Conservation (phyloP, 108 stramenopile genomes). For the Cylindrotheca closterium region DNA sequence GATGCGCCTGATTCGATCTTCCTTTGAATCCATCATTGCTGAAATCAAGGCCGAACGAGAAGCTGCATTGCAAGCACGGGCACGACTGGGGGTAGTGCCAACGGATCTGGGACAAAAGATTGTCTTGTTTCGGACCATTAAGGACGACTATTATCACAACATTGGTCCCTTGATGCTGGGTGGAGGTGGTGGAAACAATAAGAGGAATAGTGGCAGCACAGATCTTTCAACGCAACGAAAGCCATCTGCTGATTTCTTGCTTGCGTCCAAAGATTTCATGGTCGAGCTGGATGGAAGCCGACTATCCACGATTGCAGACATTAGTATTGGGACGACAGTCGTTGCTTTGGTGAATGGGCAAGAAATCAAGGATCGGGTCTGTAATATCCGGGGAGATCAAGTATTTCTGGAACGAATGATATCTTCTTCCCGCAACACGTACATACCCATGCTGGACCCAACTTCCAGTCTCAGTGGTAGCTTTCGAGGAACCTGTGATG, state of each 20-base stretch:
- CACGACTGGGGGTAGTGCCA: background rate
- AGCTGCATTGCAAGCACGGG: background rate
- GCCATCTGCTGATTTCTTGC: background rate
- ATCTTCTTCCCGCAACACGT: too few relatives aligned
- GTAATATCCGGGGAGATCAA: background rate
- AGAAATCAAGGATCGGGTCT: background rate
- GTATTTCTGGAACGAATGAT: background rate
- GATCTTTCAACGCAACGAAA: background rate
- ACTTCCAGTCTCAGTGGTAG: too few relatives aligned
- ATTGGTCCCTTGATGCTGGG: background rate
- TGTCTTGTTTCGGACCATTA: background rate
- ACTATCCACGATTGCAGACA: background rate
- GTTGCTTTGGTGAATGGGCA: background rate
- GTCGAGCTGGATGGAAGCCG: background rate
- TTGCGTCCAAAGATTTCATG: background rate
- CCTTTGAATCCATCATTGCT: background rate
- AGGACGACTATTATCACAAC: background rate
- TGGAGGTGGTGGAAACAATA: background rate
- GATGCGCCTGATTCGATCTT: background rate
- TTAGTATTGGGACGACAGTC: background rate
- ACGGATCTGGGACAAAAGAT: background rate
- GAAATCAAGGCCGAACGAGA: background rate
- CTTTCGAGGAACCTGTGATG: too few relatives aligned
- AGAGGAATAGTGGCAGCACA: background rate
- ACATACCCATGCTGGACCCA: too few relatives aligned